A percentile compares a stretch with the other conserved stretches of the same genome.
Evolutionary conservation across 352 stramenopile genomes (phyloP).

Genomic region (Globisporangium ultimum): DNA sequence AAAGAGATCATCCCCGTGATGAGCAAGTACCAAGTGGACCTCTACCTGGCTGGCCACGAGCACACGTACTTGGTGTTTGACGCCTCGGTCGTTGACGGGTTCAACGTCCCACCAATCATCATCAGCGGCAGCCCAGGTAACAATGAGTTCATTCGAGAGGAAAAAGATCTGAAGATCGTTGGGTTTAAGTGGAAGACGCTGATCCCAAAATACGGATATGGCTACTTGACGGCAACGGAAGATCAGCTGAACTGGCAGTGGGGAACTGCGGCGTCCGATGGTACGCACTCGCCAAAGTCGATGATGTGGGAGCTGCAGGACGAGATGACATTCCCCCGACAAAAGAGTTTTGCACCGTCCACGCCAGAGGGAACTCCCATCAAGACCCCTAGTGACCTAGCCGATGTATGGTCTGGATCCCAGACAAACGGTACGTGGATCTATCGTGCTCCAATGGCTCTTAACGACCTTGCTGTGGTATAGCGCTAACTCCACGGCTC

Average conservation of each 20-base stretch:
- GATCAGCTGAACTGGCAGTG: constrained; percentile 56
- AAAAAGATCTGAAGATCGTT: constrained; percentile 44
- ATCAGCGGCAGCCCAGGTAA: constrained; percentile 72
- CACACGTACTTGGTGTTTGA: constrained; percentile 74
- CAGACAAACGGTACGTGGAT: constrained; percentile 19
- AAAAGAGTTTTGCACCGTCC: constrained; percentile 19
- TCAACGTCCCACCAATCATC: constrained; percentile 64
- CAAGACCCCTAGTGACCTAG: constrained; percentile 28
- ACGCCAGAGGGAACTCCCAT: constrained; percentile 39
- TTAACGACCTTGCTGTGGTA: background rate
- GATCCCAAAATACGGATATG: constrained; percentile 75
- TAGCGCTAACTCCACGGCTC: background rate
- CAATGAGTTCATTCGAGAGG: constrained; percentile 67
- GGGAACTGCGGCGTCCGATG: constrained; percentile 48
- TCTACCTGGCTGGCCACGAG: constrained; percentile 68
- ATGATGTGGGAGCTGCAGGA: constrained; percentile 48
- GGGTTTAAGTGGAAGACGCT: constrained; percentile 56
- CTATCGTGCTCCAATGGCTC: background rate
- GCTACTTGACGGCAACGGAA: constrained; percentile 60
- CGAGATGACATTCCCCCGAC: constrained; percentile 38
- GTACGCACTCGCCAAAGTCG: constrained; percentile 33
- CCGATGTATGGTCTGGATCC: constrained; percentile 21
- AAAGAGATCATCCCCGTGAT: constrained; percentile 69
- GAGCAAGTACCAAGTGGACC: constrained; percentile 68
- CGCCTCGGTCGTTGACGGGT: constrained; percentile 38